phyloP scores from a whole-genome alignment of 768 basidiomycete genomes.

The Lentinula sp. region DNA sequence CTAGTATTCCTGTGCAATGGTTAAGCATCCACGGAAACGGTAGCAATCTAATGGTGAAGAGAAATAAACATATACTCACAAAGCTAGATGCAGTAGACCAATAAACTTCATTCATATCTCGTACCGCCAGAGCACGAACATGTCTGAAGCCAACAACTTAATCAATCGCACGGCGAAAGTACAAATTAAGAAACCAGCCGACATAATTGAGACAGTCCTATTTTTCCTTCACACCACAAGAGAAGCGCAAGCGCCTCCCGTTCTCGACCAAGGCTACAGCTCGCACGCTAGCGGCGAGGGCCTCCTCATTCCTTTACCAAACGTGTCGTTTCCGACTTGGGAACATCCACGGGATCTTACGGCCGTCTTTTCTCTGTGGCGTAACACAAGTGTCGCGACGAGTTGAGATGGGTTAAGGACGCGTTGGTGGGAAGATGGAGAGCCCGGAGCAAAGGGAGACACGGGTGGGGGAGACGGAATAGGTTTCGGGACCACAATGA shows the following conservation, averaged over 20 bases:
- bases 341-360: conserved; percentile 1
- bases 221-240: neutral
- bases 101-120: neutral
- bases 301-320: neutral
- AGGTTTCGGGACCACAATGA: neutral
- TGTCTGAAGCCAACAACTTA: neutral
- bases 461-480: neutral
- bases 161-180: neutral
- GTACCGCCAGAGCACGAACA: neutral
- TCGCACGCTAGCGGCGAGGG: conserved; percentile 4
- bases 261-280: conserved; percentile 1
- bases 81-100: neutral
- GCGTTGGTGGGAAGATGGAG: neutral
- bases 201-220: neutral
- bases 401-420: conserved; percentile 5
- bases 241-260: neutral
- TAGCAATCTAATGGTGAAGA: neutral
- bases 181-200: neutral
- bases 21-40: neutral
- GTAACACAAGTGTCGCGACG: conserved; percentile 6
- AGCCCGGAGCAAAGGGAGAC: neutral
- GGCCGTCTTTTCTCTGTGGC: conserved; percentile 4
- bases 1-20: neutral
- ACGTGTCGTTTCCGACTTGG: neutral
- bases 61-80: neutral